Evolutionary conservation across 768 basidiomycete genomes (phyloP), one percentile per base, ranked within the genome.

Genomic region (Leccinum sublutescens): DNA sequence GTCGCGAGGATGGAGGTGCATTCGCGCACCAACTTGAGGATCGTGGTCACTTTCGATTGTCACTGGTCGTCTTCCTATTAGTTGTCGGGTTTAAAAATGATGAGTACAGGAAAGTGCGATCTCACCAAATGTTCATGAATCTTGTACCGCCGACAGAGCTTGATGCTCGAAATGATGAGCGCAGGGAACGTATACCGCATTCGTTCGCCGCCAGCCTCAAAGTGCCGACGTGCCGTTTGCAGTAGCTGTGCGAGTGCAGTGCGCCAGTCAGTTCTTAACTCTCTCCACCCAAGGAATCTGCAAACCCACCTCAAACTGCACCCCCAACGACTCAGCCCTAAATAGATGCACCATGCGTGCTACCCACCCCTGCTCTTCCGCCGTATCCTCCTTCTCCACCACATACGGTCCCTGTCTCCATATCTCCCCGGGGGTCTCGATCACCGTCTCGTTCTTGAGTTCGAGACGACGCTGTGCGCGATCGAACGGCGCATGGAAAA

Each of bases 321-420:
- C 84, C 64, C 84, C 89, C 63, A 98, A 72, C 27, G 91, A 89
- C 53, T 97, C 93, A 0, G 92, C 83, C 21, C 88, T 21, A 21
- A 21, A 21, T 21, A 21, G 21, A 21, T 21, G 97, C 2, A 98
- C 91, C 93, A 98, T 98, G 62, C 96, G 80, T 43, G 97, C 21
- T 21, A 21, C 86, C 97, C 97, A 99, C 0, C 97, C 97, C 68
- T 99, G 97, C 73, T 99, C 97, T 72, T 99, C 97, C 0, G 95
- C 95, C 78, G 95, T 81, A 69, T 98, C 96, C 71, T 95, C 92
- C 53, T 87, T 76, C 71, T 96, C 95, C 54, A 83, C 66, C 29
- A 79, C 76, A 64, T 86, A 83, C 9, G 85, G 78, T 7, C 85
- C 85, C 57, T 84, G 82, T 61, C 86, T 77, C 59, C 85, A 79